Percentiles rank a stretch among this genome's conserved stretches.
Evolutionary conservation across 805 yeast species (phyloP).

Genomic region (Lipomyces lipofer): DNA sequence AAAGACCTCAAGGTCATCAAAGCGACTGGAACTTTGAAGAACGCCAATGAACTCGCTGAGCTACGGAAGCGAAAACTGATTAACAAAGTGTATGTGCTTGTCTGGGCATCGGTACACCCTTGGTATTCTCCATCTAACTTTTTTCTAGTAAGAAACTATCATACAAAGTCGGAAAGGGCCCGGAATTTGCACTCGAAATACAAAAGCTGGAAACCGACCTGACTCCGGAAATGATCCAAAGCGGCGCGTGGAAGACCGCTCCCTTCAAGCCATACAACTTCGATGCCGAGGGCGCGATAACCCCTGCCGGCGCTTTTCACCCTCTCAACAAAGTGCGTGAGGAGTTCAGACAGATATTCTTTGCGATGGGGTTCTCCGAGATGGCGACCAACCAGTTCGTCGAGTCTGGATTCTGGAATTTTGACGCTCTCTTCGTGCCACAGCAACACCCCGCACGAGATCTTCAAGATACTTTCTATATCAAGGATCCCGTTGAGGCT

Average conservation of each 20-base stretch:
- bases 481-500: conserved; percentile 86
- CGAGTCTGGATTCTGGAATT: conserved; percentile 98
- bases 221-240: conserved; percentile 86
- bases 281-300: conserved; percentile 87
- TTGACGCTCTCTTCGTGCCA: conserved; percentile 93
- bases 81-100: conserved; percentile 41
- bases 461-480: conserved; percentile 95
- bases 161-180: conserved; percentile 74
- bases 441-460: conserved; percentile 99
- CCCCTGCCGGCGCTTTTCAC: conserved; percentile 90
- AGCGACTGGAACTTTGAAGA: conserved; percentile 54
- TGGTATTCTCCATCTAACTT: neutral
- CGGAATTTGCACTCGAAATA: conserved; percentile 78
- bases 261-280: conserved; percentile 94
- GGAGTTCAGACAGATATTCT: conserved; percentile 96
- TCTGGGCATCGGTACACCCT: neutral
- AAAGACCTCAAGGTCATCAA: conserved; percentile 59
- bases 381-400: conserved; percentile 99
- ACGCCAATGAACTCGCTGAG: conserved; percentile 71
- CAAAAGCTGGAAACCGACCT: conserved; percentile 86
- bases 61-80: conserved; percentile 92
- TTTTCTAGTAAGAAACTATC: conserved; percentile 62
- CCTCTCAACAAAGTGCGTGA: conserved; percentile 96
- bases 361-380: conserved; percentile 96
- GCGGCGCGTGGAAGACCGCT: conserved; percentile 78